Percentiles rank a stretch among this genome's conserved stretches.
These are phyloP conservation scores for Paracorniculantispora psalliotae DNA, from an alignment of 2,329 filamentous ascomycete genomes.

Conservation along the genomic window DNA sequence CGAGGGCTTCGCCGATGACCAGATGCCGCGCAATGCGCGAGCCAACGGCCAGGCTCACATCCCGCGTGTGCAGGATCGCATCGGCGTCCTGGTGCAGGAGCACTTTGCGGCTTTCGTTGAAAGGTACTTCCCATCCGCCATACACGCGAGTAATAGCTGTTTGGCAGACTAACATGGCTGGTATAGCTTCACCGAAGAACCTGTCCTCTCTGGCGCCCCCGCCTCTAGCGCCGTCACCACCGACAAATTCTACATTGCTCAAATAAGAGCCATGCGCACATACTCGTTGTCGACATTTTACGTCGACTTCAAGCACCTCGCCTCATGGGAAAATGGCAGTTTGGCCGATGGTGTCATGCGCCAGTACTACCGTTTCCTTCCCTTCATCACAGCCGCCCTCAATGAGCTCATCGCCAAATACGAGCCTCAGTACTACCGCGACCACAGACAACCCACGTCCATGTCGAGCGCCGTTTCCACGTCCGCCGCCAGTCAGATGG, in stretches of 20 bases:
- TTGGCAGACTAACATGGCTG: not conserved
- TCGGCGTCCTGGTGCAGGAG: conserved; percentile 68
- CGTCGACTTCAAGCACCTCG: conserved; percentile 81
- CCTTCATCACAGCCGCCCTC: conserved; percentile 81
- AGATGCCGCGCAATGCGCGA: conserved; percentile 50
- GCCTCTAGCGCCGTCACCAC: conserved; percentile 67
- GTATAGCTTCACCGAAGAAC: conserved; percentile 63
- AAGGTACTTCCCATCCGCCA: conserved; percentile 40
- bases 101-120: conserved; percentile 79
- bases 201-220: conserved; percentile 56
- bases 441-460: conserved; percentile 79
- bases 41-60: conserved; percentile 48
- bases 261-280: conserved; percentile 71
- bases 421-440: conserved; percentile 88
- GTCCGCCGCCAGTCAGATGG: conserved; percentile 59
- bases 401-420: conserved; percentile 94
- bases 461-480: conserved; percentile 63
- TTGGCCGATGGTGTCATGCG: conserved; percentile 81
- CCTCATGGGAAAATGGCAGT: conserved; percentile 69
- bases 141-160: no score
- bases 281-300: conserved; percentile 81
- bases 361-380: conserved; percentile 92
- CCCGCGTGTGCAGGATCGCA: conserved; percentile 69
- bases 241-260: conserved; percentile 79
- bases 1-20: conserved; percentile 60